Evolutionary conservation across 805 yeast species (phyloP), one percentile per base, ranked within the genome.

Genomic region (Candida nonsorbophila): DNA sequence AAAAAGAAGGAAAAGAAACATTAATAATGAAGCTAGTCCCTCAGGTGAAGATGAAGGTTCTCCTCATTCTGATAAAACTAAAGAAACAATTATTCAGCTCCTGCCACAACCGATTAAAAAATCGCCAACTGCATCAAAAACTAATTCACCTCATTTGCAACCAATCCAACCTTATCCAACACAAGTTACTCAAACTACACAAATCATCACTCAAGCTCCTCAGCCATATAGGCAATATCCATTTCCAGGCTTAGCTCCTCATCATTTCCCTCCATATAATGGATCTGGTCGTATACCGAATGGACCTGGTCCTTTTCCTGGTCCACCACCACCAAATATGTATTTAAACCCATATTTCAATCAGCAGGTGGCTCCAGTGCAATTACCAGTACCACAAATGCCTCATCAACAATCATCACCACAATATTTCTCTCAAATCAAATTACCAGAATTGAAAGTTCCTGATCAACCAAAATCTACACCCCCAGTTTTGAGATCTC

Each of bases 1-100:
- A 38, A 83, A 82, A 51, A 69, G 95, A 43, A 65, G 95, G 33
- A 79, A 76, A 40, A 67, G 92, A 42, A 53, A 53, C 21, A 14
- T 33, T n/a, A n/a, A n/a, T n/a, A n/a, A n/a, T n/a, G n/a, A n/a
- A n/a, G n/a, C n/a, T n/a, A n/a, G n/a, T n/a, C n/a, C n/a, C n/a
- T n/a, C n/a, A n/a, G n/a, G n/a, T n/a, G n/a, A n/a, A n/a, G n/a
- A n/a, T n/a, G n/a, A n/a, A n/a, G n/a, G n/a, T n/a, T n/a, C n/a
- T n/a, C n/a, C n/a, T n/a, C n/a, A n/a, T n/a, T n/a, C n/a, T n/a
- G n/a, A n/a, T n/a, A n/a, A n/a, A n/a, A n/a, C n/a, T n/a, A n/a
- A n/a, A n/a, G n/a, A n/a, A n/a, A n/a, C n/a, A n/a, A n/a, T n/a
- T n/a, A n/a, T n/a, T n/a, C n/a, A n/a, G n/a, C n/a, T n/a, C n/a